Evolutionary conservation across 768 basidiomycete species (phyloP).

Genomic region (Phallus indusiatus): DNA sequence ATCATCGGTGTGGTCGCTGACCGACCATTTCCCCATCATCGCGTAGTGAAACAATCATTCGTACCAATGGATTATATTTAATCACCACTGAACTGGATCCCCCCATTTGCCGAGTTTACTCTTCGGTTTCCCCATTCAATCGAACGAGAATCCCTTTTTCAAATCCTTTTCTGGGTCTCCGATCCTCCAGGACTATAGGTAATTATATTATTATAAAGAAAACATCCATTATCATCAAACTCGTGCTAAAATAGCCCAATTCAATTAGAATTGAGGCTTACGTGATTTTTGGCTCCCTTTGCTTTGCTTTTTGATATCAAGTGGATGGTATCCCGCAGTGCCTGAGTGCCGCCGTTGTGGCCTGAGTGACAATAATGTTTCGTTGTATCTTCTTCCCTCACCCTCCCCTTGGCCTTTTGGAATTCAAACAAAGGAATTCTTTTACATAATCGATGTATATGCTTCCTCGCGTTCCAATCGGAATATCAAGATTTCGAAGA

Average conservation of each 20-base stretch:
- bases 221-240: background rate
- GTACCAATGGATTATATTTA: background rate
- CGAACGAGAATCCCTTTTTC: no score
- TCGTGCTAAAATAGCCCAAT: background rate
- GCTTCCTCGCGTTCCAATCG: no score
- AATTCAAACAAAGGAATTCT: no score
- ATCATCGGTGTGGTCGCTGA: no score
- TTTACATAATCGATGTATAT: no score
- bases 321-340: background rate
- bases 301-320: background rate
- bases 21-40: background rate
- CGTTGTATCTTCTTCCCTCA: no score
- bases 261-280: background rate
- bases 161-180: background rate
- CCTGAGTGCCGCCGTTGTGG: background rate
- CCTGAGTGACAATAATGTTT: no score
- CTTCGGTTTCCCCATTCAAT: background rate
- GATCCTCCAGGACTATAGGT: background rate
- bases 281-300: background rate
- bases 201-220: no score
- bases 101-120: background rate
- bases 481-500: no score
- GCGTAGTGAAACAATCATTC: background rate
- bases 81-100: background rate
- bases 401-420: no score